Evolutionary conservation across 2,329 filamentous ascomycete species (phyloP), one percentile per base, ranked within the genome.

Genomic region (Aphanoascus verrucosus): DNA sequence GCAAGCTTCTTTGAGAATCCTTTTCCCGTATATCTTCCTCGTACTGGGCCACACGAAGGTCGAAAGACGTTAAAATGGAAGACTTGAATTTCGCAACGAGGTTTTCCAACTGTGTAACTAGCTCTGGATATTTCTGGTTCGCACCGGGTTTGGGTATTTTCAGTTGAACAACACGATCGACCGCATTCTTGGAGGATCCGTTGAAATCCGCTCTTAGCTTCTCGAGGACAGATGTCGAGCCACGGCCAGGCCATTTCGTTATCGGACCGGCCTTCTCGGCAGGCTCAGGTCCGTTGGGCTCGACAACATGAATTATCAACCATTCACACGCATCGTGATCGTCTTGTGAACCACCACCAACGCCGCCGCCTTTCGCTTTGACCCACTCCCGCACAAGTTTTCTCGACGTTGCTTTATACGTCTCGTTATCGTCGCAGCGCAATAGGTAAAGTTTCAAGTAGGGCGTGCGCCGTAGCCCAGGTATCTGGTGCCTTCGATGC

Each of bases 311-410:
- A 19, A 98, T 66, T 52, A 98, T 87, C 59, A 98, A 75, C 86
- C 90, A 97, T 69, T 98, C 93, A 61, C 86, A 95, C 0, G 93
- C 91, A 72, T 98, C 91, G 64, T 98, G 93, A 57, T 94, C 93
- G 64, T 96, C 91, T 63, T 89, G 84, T 28, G 62, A 62, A 54
- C 59, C 60, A 17, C 60, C 56, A 28, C 60, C 56, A 28, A 49
- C 55, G 8, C 54, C 53, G 0, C 81, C 78, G 0, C 84, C 82
- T 58, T 94, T 79, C 5, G 79, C 74, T 68, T 93, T 94, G 62
- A 97, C 81, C 93, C 93, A 98, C 59, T 97, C 90, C 49, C 87
- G 81, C 35, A 98, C 77, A 60, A 87, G 81, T 62, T 86, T 82
- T 49, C 89, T 80, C 5, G 87, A 83, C 11, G 81, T 81, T 1